Base-by-base conservation (phyloP, 1,284 basidiomycete genomes). In the Boletus austroedulis region DNA sequence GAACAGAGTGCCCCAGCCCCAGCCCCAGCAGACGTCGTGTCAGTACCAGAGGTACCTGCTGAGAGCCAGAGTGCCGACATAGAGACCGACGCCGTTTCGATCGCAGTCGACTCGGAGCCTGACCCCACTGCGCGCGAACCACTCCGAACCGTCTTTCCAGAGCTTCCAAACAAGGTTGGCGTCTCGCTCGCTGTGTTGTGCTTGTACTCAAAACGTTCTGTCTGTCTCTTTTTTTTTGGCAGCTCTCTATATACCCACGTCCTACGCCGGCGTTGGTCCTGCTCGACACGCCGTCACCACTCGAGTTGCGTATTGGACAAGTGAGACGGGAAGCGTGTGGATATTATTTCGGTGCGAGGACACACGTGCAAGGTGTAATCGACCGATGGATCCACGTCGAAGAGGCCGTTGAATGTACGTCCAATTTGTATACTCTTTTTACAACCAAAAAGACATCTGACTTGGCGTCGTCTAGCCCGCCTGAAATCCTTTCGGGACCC, bases 321-420 rank as follows among this genome's bases (percentile, higher is more conserved):
- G 84, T 79, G 8, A 82, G 93, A 57, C 78, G 82, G 62, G 75
- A 82, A 26, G 77, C 83, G 3, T 82, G 80, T 26, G 73, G 78
- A 2, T 79, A 80, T 7, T 82, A 87, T 66, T 67, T 73, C 9
- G 79, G 85, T 24, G 82, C 83, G 17, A 82, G 85, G 61, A 76
- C 78, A 1, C 80, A 83, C 50, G 85, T 93, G 40, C 89, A 92
- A 65, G 80, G 78, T 3, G 82, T 86, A 45, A 82, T 95, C 12
- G 82, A 84, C 24, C 80, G 78, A 61, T 95, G 92, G 92, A 90
- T 96, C 66, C 82, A 81, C 24, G 79, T 94, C 47, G 93, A 95
- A 70, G 82, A 89, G 63, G 80, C 82, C 19, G 86, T 94, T 44
- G 93, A 95, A 78, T 76, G 94, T 94, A 72, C 68, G 92, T 84